Base-by-base conservation (phyloP, 768 basidiomycete species). In the Lentinula sp. region DNA sequence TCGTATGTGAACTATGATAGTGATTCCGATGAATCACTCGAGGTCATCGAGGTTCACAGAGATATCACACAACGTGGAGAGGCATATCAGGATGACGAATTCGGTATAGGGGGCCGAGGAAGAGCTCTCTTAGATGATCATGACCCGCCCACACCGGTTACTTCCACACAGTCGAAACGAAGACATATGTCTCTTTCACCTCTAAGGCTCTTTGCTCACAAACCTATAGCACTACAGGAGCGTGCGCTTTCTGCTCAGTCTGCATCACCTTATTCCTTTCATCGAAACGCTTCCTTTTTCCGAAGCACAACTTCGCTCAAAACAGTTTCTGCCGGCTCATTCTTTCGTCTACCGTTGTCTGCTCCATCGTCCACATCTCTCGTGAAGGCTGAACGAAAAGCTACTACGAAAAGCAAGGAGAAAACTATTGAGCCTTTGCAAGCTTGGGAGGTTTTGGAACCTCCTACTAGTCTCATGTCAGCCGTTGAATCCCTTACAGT, bases 1-100 rank as follows among this genome's bases (percentile, higher is more conserved):
- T 58, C 62, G 34, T 66, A 69, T 39, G 37, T 52, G 11, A 58
- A 55, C 40, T 69, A 71, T 15, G 74, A 70, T 32, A 74, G 75
- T n/a, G 80, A 79, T 59, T 80, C 80, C 40, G 84, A 84, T 59
- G 70, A 74, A 4, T 81, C 81, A 35, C 70, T 85, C 57, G 84
- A 83, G 65, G 77, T 86, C 43, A 76, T 86, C 48, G 81, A 82
- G 40, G 64, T 75, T 55, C 70, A 74, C 64, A 70, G 74, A 63
- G 74, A 75, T 23, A 79, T 82, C 60, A 75, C 78, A 39, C 70
- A 74, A 46, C 69, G 72, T 42, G 81, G 80, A 4, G 62, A 71
- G 61, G 61, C 56, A 62, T 70, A 10, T 13, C 35, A 16, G 2
- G 35, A 39, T 23, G 54, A 16, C 15, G 32, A 18, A 11, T 32